Conservation (phyloP, 2,329 filamentous ascomycete species). For the Colletotrichum lupini region DNA sequence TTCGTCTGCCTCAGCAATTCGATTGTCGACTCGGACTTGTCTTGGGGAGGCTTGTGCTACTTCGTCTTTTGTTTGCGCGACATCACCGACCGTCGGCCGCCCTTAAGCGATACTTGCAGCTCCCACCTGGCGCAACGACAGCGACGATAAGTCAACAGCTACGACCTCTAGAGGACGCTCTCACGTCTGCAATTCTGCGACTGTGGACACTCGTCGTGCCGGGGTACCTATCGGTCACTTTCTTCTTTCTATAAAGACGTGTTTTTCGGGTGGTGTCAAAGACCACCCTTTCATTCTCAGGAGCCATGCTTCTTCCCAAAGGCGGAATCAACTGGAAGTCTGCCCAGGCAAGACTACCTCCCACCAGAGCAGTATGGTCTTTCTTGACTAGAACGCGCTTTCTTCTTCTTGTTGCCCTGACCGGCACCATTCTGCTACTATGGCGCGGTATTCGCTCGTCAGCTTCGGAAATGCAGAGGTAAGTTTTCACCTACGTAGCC, state of each 20-base stretch:
- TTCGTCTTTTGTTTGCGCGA: not conserved
- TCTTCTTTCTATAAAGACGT: conserved; percentile 26
- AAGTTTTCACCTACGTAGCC: conserved; percentile 43
- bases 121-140: conserved; percentile 2
- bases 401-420: conserved; percentile 77
- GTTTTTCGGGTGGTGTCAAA: conserved; percentile 50
- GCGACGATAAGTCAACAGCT: not conserved
- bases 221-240: not conserved
- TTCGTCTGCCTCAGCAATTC: not conserved
- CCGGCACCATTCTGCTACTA: conserved; percentile 80
- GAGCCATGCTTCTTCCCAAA: conserved; percentile 86
- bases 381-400: conserved; percentile 83
- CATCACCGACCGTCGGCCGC: conserved; percentile 1
- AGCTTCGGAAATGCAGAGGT: conserved; percentile 93
- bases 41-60: conserved; percentile 22
- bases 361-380: conserved; percentile 76
- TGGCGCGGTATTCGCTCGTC: conserved; percentile 88
- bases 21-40: not conserved
- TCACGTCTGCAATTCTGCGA: not conserved
- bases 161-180: not conserved
- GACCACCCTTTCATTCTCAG: conserved; percentile 45
- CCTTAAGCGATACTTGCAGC: conserved; percentile 3
- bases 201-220: conserved; percentile 21
- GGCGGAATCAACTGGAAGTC: conserved; percentile 94
- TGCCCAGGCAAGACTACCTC: conserved; percentile 81